A percentile compares a stretch with the other conserved stretches of the same genome.
These are phyloP conservation scores for Vicia faba DNA, from an alignment of 306 rosid genomes.

Conservation along the genomic window DNA sequence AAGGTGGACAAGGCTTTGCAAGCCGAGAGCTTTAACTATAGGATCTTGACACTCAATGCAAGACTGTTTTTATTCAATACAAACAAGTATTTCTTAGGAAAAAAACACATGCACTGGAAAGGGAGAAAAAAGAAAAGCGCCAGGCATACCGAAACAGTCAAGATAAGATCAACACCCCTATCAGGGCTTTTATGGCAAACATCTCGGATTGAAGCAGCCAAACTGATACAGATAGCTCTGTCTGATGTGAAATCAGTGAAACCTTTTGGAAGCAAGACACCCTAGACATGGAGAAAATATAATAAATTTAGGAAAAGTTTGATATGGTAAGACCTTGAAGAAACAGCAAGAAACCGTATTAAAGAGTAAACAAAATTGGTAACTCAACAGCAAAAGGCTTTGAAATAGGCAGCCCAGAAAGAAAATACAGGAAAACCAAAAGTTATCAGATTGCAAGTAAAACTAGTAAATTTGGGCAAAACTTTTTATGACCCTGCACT, in stretches of 20 bases:
- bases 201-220: constrained; percentile 89
- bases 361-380: constrained; percentile 26
- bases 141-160: constrained; percentile 86
- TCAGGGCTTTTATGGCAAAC: constrained; percentile 89
- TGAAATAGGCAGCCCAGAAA: constrained; percentile 5
- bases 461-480: constrained; percentile 7
- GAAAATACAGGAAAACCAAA: neutral
- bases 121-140: constrained; percentile 34
- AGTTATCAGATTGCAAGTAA: neutral
- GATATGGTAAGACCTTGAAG: constrained; percentile 12
- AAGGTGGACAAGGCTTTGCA: constrained; percentile 93
- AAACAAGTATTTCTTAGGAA: constrained; percentile 33
- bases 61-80: constrained; percentile 54
- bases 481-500: constrained; percentile 5
- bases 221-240: constrained; percentile 72
- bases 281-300: constrained; percentile 53
- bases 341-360: constrained; percentile 14
- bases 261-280: constrained; percentile 65
- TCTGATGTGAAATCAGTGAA: constrained; percentile 64
- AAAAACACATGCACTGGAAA: constrained; percentile 36
- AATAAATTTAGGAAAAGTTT: constrained; percentile 31
- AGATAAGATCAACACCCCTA: constrained; percentile 92
- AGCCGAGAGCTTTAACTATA: constrained; percentile 76
- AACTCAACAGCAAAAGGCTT: constrained; percentile 18
- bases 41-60: constrained; percentile 87